These are phyloP conservation scores for Ceratopteris richardii DNA, from an alignment of 75 land plant species.

Conservation along the genomic window DNA sequence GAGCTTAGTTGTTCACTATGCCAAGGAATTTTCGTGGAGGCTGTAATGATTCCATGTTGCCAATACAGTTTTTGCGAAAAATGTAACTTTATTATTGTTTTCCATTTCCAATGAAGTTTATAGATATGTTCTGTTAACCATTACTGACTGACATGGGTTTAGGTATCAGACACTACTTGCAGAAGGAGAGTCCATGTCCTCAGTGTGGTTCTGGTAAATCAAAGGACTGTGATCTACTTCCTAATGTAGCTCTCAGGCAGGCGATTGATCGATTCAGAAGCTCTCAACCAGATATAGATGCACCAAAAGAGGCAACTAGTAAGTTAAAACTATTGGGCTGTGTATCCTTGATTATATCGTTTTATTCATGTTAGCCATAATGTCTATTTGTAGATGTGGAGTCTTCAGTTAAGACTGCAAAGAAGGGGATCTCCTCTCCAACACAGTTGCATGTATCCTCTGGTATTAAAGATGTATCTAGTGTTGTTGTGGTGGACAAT, in stretches of 20 bases:
- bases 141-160: neutral
- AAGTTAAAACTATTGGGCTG: conserved; percentile 10
- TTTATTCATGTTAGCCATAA: too few relatives aligned
- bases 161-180: conserved; percentile 52
- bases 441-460: conserved; percentile 25
- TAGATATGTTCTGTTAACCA: neutral
- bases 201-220: conserved; percentile 58
- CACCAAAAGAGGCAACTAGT: conserved; percentile 25
- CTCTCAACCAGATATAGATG: conserved; percentile 31
- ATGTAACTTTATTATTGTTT: conserved; percentile 40
- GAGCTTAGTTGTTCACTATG: conserved; percentile 79
- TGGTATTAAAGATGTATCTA: conserved; percentile 27
- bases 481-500: conserved; percentile 8
- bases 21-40: conserved; percentile 52
- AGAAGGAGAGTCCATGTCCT: conserved; percentile 53
- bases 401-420: conserved; percentile 41
- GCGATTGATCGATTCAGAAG: conserved; percentile 69
- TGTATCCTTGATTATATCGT: neutral
- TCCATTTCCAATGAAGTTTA: neutral
- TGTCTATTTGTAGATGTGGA: conserved; percentile 50
- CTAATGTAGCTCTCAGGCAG: conserved; percentile 69
- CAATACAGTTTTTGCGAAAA: conserved; percentile 81
- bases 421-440: conserved; percentile 20
- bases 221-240: conserved; percentile 55
- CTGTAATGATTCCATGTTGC: conserved; percentile 93